These are phyloP conservation scores for Arachis hypogaea DNA, from an alignment of 306 rosid genomes.

Conservation along the genomic window DNA sequence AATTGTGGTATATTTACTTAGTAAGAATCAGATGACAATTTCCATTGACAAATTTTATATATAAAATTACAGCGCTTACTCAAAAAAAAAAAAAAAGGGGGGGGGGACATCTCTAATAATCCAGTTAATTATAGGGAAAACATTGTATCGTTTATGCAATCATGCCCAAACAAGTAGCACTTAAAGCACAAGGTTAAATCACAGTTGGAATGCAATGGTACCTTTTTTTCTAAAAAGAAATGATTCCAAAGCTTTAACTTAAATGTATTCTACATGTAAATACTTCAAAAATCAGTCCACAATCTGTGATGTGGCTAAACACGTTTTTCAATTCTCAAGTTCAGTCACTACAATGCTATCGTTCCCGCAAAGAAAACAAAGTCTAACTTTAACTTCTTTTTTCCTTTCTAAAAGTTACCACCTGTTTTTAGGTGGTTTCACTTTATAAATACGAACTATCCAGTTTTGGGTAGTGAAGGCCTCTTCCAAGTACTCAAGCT, in stretches of 20 bases:
- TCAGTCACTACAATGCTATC: constrained; percentile 47
- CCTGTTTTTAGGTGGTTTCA: constrained; percentile 97
- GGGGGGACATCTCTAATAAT: too few species aligned
- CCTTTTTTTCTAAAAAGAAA: background rate
- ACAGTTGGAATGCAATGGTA: background rate
- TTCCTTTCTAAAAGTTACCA: constrained; percentile 51
- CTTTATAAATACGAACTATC: constrained; percentile 99
- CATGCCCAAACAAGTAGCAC: background rate
- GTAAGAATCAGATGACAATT: too few species aligned
- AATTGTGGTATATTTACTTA: background rate
- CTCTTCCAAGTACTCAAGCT: constrained; percentile 97
- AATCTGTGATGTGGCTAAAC: constrained; percentile 38
- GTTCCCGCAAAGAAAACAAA: constrained; percentile 47
- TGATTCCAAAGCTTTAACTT: constrained; percentile 24
- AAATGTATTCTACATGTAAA: constrained; percentile 47
- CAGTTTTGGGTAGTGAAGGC: constrained; percentile 95
- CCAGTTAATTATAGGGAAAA: background rate
- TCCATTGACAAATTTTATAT: too few species aligned
- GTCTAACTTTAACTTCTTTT: background rate
- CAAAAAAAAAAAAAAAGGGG: too few species aligned
- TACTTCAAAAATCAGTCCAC: constrained; percentile 42
- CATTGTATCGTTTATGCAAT: background rate
- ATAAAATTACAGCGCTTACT: too few species aligned
- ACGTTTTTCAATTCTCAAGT: constrained; percentile 41
- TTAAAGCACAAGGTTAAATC: background rate